These are phyloP conservation scores for Leishmania tarentolae DNA, from an alignment of 208 protist genomes.

Conservation along the genomic window DNA sequence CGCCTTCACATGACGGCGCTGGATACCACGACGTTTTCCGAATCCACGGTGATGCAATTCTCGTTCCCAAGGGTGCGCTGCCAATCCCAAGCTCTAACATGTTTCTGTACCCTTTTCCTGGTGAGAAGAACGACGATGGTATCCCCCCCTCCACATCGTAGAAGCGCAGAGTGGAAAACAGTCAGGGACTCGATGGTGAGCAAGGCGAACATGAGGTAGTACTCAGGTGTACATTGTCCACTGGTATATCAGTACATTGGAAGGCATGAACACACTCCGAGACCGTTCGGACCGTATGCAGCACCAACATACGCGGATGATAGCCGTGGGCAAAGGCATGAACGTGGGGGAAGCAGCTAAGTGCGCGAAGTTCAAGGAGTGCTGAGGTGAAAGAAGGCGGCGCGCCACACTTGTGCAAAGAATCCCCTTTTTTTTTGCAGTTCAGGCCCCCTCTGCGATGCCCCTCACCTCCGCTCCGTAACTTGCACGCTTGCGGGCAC, in stretches of 20 bases:
- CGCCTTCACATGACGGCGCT: neutral
- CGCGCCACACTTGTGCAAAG: neutral
- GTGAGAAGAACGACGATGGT: conserved; percentile 16
- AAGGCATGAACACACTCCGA: neutral
- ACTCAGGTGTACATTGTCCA: neutral
- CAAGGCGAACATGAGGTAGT: neutral
- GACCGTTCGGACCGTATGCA: neutral
- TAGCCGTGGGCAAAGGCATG: neutral
- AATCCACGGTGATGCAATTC: conserved; percentile 13
- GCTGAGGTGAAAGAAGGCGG: neutral
- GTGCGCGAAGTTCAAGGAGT: neutral
- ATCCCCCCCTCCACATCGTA: neutral
- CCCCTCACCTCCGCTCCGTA: neutral
- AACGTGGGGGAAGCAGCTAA: neutral
- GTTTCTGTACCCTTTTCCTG: conserved; percentile 47
- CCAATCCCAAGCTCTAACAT: conserved; percentile 38
- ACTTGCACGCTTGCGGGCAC: neutral
- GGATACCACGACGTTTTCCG: conserved; percentile 12
- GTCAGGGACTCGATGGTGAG: neutral
- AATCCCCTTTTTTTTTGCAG: neutral
- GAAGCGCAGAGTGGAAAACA: neutral
- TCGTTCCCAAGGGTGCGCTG: conserved; percentile 29
- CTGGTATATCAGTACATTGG: neutral
- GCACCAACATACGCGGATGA: neutral
- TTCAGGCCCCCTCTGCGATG: neutral